Conservation (phyloP, 2,329 filamentous ascomycete species). For the Orbilia quercus region DNA sequence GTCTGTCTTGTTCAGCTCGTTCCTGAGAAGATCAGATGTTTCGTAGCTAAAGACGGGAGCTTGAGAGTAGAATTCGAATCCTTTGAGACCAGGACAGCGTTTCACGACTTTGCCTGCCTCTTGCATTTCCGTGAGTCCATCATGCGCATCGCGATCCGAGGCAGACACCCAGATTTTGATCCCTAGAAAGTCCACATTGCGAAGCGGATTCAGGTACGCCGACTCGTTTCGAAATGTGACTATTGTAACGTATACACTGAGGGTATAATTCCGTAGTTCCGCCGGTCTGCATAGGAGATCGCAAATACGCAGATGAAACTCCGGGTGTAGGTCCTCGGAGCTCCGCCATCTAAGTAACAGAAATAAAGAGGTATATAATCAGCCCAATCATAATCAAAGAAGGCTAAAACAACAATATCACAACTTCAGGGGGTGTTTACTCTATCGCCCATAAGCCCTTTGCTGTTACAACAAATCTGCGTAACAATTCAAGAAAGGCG, state of each 20-base stretch:
- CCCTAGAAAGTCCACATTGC: slow-evolving; percentile 28
- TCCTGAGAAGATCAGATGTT: slow-evolving; percentile 31
- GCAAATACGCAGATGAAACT: slow-evolving; percentile 28
- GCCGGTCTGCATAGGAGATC: slow-evolving; percentile 28
- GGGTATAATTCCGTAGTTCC: slow-evolving; percentile 4
- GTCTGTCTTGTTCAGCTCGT: slow-evolving; percentile 13
- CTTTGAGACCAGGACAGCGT: slow-evolving; percentile 38
- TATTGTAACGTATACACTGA: slow-evolving; percentile 21
- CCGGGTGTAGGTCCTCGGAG: slow-evolving; percentile 18
- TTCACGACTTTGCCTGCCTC: slow-evolving; percentile 28
- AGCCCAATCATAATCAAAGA: not conserved
- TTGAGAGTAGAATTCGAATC: slow-evolving; percentile 53
- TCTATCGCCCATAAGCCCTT: slow-evolving; percentile 23
- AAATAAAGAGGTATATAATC: not conserved
- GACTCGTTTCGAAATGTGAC: slow-evolving; percentile 18
- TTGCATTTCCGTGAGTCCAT: slow-evolving; percentile 27
- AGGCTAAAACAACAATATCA: no score
- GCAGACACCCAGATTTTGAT: slow-evolving; percentile 39
- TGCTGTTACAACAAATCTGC: slow-evolving; percentile 11
- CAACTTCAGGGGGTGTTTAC: slow-evolving; percentile 8
- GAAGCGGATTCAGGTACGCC: slow-evolving; percentile 28
- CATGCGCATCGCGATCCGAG: slow-evolving; percentile 8
- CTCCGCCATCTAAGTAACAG: slow-evolving; percentile 50
- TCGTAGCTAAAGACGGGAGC: slow-evolving; percentile 38
- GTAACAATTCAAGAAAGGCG: slow-evolving; percentile 26